Evolutionary conservation across 441 rosid species (phyloP).

Genomic region (Syzygium malaccense): DNA sequence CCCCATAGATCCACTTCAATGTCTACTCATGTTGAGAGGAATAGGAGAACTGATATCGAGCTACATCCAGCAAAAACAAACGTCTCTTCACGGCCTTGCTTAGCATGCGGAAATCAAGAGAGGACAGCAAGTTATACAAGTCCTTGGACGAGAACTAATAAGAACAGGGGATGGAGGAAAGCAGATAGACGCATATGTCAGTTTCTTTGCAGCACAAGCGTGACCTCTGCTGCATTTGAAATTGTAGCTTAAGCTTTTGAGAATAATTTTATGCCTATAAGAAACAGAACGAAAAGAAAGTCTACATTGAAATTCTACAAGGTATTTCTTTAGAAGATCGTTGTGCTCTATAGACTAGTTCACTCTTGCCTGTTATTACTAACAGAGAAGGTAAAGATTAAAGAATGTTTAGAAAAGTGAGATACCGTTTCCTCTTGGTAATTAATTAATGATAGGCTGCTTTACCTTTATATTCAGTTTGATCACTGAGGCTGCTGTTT

Average conservation of each 20-base stretch:
- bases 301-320: neutral
- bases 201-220: neutral
- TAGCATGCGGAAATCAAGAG: constrained; percentile 54
- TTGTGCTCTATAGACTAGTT: too few relatives aligned
- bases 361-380: too few relatives aligned
- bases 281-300: fast-evolving
- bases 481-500: too few relatives aligned
- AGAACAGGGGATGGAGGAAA: neutral
- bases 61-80: constrained; percentile 29
- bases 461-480: too few relatives aligned
- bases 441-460: too few relatives aligned
- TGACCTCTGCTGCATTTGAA: neutral
- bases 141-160: constrained; percentile 11
- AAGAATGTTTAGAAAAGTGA: too few relatives aligned
- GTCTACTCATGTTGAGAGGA: constrained; percentile 27
- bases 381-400: too few relatives aligned
- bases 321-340: neutral
- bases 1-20: constrained; percentile 10
- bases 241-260: neutral
- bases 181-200: neutral
- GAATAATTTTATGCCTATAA: neutral
- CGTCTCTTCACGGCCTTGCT: constrained; percentile 56
- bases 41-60: constrained; percentile 23
- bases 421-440: too few relatives aligned
- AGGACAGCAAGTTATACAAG: constrained; percentile 22